Evolutionary conservation across 2,329 filamentous ascomycete genomes (phyloP).

Genomic region (Alternaria dauci): DNA sequence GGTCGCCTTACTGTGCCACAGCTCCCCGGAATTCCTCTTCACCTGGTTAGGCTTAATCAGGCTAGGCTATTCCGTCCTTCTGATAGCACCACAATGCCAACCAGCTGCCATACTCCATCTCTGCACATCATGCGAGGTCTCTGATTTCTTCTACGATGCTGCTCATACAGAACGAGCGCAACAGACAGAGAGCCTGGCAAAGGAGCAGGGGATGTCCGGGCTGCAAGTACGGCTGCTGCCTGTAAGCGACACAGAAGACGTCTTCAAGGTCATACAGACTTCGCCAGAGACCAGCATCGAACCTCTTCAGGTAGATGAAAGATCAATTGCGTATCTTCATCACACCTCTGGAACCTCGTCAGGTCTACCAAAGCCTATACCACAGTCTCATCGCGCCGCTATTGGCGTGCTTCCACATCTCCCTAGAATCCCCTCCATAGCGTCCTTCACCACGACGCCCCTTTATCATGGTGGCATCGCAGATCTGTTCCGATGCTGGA

Average conservation of each 20-base stretch:
- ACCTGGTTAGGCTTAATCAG: conserved; percentile 68
- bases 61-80: conserved; percentile 63
- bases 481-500: conserved; percentile 70
- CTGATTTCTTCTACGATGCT: conserved; percentile 58
- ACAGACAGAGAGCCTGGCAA: conserved; percentile 31
- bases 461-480: conserved; percentile 72
- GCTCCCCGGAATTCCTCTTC: conserved; percentile 65
- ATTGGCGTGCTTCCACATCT: conserved; percentile 65
- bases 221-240: conserved; percentile 27
- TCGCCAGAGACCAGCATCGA: conserved; percentile 13
- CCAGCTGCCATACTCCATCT: conserved; percentile 62
- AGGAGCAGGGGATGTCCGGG: conserved; percentile 11
- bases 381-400: conserved; percentile 64
- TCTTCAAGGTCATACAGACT: conserved; percentile 33
- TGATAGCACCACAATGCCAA: conserved; percentile 63
- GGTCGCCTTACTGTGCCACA: conserved; percentile 65
- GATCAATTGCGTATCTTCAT: conserved; percentile 64
- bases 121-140: conserved; percentile 57
- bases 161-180: conserved; percentile 46
- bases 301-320: conserved; percentile 26
- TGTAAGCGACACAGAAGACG: conserved; percentile 28
- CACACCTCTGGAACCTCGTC: conserved; percentile 73
- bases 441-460: conserved; percentile 71
- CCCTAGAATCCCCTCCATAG: conserved; percentile 40
- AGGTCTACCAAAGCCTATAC: conserved; percentile 69